Conservation (phyloP, 2,329 filamentous ascomycete species). For the Penicillium vulpinum region DNA sequence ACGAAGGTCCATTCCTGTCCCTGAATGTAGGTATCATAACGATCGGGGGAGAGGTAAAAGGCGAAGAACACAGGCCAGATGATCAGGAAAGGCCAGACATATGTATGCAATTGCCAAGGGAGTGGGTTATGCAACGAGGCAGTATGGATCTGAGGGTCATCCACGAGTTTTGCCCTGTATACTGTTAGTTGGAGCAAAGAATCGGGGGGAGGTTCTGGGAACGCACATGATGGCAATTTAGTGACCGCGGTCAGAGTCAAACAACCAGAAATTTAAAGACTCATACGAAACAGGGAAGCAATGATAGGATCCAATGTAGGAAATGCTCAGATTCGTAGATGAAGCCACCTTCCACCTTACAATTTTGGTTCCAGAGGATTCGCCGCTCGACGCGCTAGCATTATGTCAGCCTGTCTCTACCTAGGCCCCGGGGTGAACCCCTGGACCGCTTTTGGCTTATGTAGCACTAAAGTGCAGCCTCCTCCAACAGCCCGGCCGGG, state of each 20-base stretch:
- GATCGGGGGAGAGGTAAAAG: constrained; percentile 77
- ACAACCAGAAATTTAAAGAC: constrained; percentile 23
- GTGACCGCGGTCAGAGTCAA: constrained; percentile 33
- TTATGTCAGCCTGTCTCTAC: constrained; percentile 18
- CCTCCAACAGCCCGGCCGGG: constrained; percentile 33
- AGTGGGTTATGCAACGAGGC: constrained; percentile 87
- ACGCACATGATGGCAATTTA: constrained; percentile 37
- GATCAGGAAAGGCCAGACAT: constrained; percentile 89
- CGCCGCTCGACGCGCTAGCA: constrained; percentile 22
- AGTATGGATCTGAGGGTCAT: constrained; percentile 84
- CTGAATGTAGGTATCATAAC: constrained; percentile 87
- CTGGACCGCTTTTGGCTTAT: background rate
- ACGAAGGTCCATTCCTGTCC: constrained; percentile 99
- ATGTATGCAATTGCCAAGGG: constrained; percentile 76
- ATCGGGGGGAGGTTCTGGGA: constrained; percentile 2
- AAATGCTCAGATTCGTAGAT: constrained; percentile 15
- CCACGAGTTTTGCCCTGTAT: constrained; percentile 76
- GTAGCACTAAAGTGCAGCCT: background rate
- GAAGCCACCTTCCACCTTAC: constrained; percentile 26
- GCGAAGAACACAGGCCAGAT: constrained; percentile 90
- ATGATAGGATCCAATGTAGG: constrained; percentile 11
- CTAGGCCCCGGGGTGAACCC: too few species aligned
- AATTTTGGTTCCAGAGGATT: constrained; percentile 25
- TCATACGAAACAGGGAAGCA: constrained; percentile 26
- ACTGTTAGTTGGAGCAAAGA: constrained; percentile 12